phyloP scores from a whole-genome alignment of 345 rosid species.

The Linum trigynum region DNA sequence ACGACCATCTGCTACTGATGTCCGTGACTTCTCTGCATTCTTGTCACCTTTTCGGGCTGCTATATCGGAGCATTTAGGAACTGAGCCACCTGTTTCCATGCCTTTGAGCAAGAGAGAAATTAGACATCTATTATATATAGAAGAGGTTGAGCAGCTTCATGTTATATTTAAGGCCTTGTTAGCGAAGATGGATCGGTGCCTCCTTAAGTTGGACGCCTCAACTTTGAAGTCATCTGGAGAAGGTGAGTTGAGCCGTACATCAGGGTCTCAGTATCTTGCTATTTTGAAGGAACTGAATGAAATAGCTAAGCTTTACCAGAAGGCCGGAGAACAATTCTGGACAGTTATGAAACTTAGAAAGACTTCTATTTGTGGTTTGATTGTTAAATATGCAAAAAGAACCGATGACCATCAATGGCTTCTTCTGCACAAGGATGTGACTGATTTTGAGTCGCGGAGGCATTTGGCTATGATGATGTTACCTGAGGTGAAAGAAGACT shows the following conservation, averaged over 20 bases:
- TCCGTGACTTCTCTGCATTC: constrained; percentile 51
- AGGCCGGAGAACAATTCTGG: constrained; percentile 47
- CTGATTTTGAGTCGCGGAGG: constrained; percentile 75
- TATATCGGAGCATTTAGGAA: constrained; percentile 22
- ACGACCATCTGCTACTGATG: constrained; percentile 41
- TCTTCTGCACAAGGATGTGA: constrained; percentile 64
- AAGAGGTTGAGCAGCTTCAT: constrained; percentile 43
- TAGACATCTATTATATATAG: constrained; percentile 18
- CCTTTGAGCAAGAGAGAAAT: background rate
- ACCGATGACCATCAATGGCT: constrained; percentile 75
- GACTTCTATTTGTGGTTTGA: constrained; percentile 39
- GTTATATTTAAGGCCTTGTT: constrained; percentile 34
- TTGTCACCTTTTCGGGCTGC: constrained; percentile 43
- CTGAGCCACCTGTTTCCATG: no score
- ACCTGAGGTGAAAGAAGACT: constrained; percentile 81
- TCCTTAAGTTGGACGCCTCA: constrained; percentile 33
- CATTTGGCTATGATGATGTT: constrained; percentile 83
- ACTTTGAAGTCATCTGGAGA: constrained; percentile 26
- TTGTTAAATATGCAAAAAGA: constrained; percentile 53
- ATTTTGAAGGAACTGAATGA: constrained; percentile 60
- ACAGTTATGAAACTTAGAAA: constrained; percentile 33
- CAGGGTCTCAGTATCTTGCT: constrained; percentile 58
- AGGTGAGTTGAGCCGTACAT: constrained; percentile 27
- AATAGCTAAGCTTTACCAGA: constrained; percentile 48
- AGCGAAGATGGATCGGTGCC: constrained; percentile 46